Evolutionary conservation across 495 filamentous ascomycete species (phyloP).

Genomic region (Darksidea phi): DNA sequence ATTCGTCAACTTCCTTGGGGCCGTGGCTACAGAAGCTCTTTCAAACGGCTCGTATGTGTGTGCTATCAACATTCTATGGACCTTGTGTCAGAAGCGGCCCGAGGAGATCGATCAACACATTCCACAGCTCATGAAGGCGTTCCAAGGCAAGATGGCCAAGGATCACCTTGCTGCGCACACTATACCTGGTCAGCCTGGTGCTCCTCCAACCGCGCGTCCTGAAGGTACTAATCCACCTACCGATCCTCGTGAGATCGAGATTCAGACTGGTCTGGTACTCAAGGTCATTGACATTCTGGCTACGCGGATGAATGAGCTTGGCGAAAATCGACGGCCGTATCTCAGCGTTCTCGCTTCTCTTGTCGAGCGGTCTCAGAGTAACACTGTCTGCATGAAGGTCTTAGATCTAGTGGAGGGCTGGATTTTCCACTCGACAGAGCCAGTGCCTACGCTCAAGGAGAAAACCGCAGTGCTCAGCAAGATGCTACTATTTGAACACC

Average conservation of each 20-base stretch:
- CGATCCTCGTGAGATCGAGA: slow-evolving; percentile 69
- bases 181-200: slow-evolving; percentile 26
- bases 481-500: slow-evolving; percentile 91
- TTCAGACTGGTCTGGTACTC: slow-evolving; percentile 82
- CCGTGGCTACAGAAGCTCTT: slow-evolving; percentile 77
- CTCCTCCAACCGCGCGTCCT: slow-evolving; percentile 27
- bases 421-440: slow-evolving; percentile 90
- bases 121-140: slow-evolving; percentile 81
- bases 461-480: slow-evolving; percentile 96
- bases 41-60: slow-evolving; percentile 76
- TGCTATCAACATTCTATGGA: slow-evolving; percentile 88
- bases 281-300: slow-evolving; percentile 92
- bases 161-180: slow-evolving; percentile 71
- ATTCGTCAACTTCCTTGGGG: slow-evolving; percentile 76
- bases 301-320: slow-evolving; percentile 87
- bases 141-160: slow-evolving; percentile 87
- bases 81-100: slow-evolving; percentile 77
- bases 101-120: slow-evolving; percentile 87
- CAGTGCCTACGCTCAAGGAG: slow-evolving; percentile 94
- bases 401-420: slow-evolving; percentile 90
- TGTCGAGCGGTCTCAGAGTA: slow-evolving; percentile 88
- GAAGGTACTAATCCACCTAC: slow-evolving; percentile 53
- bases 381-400: slow-evolving; percentile 82
- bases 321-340: slow-evolving; percentile 87
- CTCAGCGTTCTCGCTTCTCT: slow-evolving; percentile 90